Conservation (phyloP, 2,329 filamentous ascomycete species). For the Tympanopsis confertula region DNA sequence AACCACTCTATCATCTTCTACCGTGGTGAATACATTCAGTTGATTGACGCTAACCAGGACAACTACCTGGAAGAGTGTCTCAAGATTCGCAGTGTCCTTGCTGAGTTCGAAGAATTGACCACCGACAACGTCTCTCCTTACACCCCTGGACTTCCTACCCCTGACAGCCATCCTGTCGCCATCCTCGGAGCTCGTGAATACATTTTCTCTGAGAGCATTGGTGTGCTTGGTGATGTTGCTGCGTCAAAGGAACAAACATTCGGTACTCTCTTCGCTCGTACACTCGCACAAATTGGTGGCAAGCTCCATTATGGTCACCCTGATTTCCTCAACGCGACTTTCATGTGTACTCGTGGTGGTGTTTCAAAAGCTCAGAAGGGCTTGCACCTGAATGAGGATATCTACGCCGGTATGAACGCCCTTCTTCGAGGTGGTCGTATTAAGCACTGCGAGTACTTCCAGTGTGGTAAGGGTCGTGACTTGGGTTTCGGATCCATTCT, state of each 20-base stretch:
- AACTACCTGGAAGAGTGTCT: conserved; percentile 98
- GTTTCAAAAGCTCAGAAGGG: conserved; percentile 98
- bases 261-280: conserved; percentile 95
- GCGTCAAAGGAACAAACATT: conserved; percentile 99
- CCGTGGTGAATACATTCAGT: conserved; percentile 96
- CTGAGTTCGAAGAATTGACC: conserved; percentile 98
- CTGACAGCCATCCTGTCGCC: conserved; percentile 67
- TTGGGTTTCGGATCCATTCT: conserved; percentile 97
- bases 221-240: conserved; percentile 94
- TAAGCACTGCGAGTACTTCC: conserved; percentile 99
- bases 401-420: conserved; percentile 97
- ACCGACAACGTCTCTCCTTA: conserved; percentile 93
- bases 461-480: conserved; percentile 99
- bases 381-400: conserved; percentile 98
- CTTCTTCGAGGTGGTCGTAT: conserved; percentile 91
- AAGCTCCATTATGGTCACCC: conserved; percentile 99
- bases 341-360: conserved; percentile 97
- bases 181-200: conserved; percentile 98
- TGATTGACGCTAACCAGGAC: conserved; percentile 98
- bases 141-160: conserved; percentile 77
- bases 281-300: conserved; percentile 88
- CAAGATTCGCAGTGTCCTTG: conserved; percentile 94
- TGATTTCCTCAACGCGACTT: conserved; percentile 98
- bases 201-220: conserved; percentile 99
- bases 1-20: conserved; percentile 98